Base-by-base conservation (phyloP, 1,139 yeast species). In the Saccharomyces hybrid region DNA sequence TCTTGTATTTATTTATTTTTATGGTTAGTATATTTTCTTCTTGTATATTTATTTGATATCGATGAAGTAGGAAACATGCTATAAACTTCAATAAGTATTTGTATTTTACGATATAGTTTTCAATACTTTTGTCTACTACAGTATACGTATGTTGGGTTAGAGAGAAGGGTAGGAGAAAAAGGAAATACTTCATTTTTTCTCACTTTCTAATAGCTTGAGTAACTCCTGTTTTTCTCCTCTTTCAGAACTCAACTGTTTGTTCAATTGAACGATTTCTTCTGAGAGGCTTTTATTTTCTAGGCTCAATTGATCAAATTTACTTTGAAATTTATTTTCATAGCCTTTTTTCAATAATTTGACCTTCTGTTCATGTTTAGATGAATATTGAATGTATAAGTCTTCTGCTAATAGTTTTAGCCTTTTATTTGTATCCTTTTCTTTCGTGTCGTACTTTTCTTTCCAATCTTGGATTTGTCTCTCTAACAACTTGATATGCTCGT, bases 331-430 rank as follows among this genome's bases (percentile, higher is more conserved):
- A 48, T 71, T 19, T 19, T 19, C 23, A 19, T 19, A 19, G 23
- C 23, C 23, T 19, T 19, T 19, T 19, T 19, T 19, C 59, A 82
- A 68, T 34, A 79, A 76, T 27, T 74, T 74, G 5, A 83, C 84
- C 62, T 85, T 85, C 55, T 78, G 78, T 60, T 81, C 86, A 64
- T 86, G 93, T 64, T 86, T 86, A 52, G 82, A 79, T 2, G 86
- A 78, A 65, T 86, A 86, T 62, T 84, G 88, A 25, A 78, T 74
- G 63, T 85, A 86, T n/a, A 86, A 72, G 60, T 83, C 87, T 57
- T 82, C 84, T 0, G 89, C 84, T 46, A 85, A 71, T 59, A 78
- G 77, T 56, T 19, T 19, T 19, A 19, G 3, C 23, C 23, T 19
- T 19, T 19, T 19, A 19, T 19, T 19, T 19, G 23, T 19, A 19